Conservation (phyloP, 169 alveolate genomes). For the Eimeria maxima region DNA sequence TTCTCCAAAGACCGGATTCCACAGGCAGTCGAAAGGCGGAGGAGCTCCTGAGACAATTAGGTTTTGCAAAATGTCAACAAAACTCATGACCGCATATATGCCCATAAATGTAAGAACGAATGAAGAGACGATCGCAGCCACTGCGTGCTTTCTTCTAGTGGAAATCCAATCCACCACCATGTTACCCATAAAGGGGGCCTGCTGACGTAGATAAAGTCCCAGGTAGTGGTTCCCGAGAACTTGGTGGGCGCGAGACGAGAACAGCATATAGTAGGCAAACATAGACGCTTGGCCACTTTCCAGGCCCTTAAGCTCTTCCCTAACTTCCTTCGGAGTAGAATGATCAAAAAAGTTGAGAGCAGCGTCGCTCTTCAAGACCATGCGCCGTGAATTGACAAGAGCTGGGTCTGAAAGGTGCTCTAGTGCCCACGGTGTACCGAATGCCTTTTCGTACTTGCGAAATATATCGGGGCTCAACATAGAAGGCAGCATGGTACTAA, state of each 20-base stretch:
- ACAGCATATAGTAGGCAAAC: slow-evolving; percentile 79
- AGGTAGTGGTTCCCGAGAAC: slow-evolving; percentile 65
- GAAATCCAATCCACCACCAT: slow-evolving; percentile 79
- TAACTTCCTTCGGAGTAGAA: slow-evolving; percentile 75
- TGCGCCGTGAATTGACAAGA: slow-evolving; percentile 73
- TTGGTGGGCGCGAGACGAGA: slow-evolving; percentile 57
- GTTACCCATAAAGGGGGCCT: slow-evolving; percentile 83
- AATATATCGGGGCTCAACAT: slow-evolving; percentile 54
- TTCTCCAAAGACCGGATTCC: slow-evolving; percentile 78
- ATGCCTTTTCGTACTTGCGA: slow-evolving; percentile 60
- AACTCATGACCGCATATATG: slow-evolving; percentile 73
- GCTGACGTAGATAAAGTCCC: slow-evolving; percentile 73
- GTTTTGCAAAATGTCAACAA: slow-evolving; percentile 72
- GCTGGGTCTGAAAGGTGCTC: slow-evolving; percentile 67
- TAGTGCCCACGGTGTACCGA: slow-evolving; percentile 68
- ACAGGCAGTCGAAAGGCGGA: slow-evolving; percentile 74
- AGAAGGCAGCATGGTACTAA: slow-evolving; percentile 63
- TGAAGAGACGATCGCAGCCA: slow-evolving; percentile 38
- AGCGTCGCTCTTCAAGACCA: slow-evolving; percentile 76
- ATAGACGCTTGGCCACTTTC: slow-evolving; percentile 74
- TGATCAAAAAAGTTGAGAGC: slow-evolving; percentile 77
- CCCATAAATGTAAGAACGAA: slow-evolving; percentile 66
- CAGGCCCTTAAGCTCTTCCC: slow-evolving; percentile 72
- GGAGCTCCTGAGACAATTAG: slow-evolving; percentile 56
- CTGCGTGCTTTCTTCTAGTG: slow-evolving; percentile 61